A percentile compares a stretch with the other conserved stretches of the same genome.
Conservation (phyloP, 2,329 filamentous ascomycete genomes). For the Botrytis galanthina region DNA sequence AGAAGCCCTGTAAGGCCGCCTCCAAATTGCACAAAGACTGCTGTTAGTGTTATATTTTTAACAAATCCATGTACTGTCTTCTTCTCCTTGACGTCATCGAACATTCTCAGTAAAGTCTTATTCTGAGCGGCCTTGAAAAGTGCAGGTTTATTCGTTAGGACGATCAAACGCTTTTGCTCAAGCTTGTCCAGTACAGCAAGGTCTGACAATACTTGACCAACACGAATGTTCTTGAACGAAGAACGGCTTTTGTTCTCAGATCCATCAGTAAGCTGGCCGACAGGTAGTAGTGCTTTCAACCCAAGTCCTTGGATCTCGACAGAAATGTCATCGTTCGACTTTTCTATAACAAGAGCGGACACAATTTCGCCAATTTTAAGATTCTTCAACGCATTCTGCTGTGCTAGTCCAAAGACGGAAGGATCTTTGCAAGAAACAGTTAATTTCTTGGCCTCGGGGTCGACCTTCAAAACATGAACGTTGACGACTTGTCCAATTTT, state of each 20-base stretch:
- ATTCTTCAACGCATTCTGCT: constrained; percentile 72
- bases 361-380: constrained; percentile 73
- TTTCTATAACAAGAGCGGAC: constrained; percentile 76
- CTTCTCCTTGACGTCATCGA: constrained; percentile 70
- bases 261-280: constrained; percentile 82
- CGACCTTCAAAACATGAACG: constrained; percentile 80
- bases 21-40: constrained; percentile 85
- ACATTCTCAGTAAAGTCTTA: constrained; percentile 66
- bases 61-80: constrained; percentile 74
- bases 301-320: constrained; percentile 72
- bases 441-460: constrained; percentile 67
- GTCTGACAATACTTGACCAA: constrained; percentile 78
- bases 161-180: constrained; percentile 70
- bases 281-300: constrained; percentile 73
- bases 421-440: constrained; percentile 93
- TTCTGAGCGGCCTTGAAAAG: constrained; percentile 73
- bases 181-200: constrained; percentile 87
- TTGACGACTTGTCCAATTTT: constrained; percentile 85
- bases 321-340: constrained; percentile 71
- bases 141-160: constrained; percentile 79
- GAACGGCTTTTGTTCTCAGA: constrained; percentile 74
- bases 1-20: constrained; percentile 74
- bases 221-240: constrained; percentile 74
- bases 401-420: constrained; percentile 68
- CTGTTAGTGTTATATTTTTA: constrained; percentile 76